Conservation (phyloP, 2,329 filamentous ascomycete species). For the Leptographium wingfieldii region DNA sequence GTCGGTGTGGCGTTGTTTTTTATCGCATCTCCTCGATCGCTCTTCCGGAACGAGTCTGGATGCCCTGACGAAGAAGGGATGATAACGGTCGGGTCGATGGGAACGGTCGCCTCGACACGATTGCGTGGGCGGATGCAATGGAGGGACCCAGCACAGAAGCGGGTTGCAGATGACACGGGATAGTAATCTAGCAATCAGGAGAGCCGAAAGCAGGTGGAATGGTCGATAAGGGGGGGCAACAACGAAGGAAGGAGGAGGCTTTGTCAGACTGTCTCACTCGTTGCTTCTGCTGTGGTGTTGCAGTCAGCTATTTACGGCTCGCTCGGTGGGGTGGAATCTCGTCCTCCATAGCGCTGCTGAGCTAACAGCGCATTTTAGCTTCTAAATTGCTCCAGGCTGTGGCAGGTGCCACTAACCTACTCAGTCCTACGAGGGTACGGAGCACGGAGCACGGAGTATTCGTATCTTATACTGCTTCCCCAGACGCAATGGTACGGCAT, state of each 20-base stretch:
- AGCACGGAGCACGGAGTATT: no score
- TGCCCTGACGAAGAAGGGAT: not conserved
- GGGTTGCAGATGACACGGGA: not conserved
- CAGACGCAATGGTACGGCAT: not conserved
- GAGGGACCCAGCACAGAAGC: not conserved
- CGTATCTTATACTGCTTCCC: not conserved
- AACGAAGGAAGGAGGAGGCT: not conserved
- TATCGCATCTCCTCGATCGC: not conserved
- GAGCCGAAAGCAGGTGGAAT: not conserved
- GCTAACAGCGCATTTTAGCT: not conserved
- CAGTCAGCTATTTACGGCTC: not conserved
- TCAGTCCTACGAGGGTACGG: not conserved
- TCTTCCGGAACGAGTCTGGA: not conserved
- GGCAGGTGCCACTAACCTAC: not conserved
- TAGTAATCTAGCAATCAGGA: not conserved
- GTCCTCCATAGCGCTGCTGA: not conserved
- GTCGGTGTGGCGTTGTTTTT: not conserved
- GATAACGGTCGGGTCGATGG: not conserved
- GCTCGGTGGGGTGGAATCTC: not conserved
- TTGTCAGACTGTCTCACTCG: not conserved
- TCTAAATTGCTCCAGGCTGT: not conserved
- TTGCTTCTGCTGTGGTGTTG: not conserved
- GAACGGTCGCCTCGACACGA: not conserved
- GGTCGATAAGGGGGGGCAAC: not conserved
- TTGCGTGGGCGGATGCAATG: not conserved